These are phyloP conservation scores for Xylaria sp. DNA, from an alignment of 495 filamentous ascomycete species.

Conservation along the genomic window DNA sequence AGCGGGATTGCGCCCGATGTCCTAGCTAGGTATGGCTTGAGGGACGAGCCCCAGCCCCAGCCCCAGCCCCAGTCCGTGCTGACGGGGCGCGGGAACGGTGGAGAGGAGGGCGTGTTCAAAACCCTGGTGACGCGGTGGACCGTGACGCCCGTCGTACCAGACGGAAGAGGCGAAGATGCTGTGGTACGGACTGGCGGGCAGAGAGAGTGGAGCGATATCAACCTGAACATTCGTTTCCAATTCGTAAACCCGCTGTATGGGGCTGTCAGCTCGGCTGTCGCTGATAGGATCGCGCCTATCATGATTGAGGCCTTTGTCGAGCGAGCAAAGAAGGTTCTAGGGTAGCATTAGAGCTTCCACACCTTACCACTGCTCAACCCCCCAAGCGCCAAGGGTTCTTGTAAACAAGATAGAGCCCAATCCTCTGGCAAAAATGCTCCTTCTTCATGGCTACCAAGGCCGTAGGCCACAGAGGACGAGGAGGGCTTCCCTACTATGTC, in stretches of 20 bases:
- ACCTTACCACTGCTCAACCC: neutral
- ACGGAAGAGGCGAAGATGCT: constrained; percentile 36
- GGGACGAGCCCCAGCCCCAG: constrained; percentile 27
- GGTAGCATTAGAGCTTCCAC: constrained; percentile 14
- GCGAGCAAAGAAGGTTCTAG: constrained; percentile 60
- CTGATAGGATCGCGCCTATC: constrained; percentile 79
- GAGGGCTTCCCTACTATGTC: neutral
- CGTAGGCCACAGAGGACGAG: neutral
- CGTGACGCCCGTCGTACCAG: constrained; percentile 48
- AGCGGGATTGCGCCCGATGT: constrained; percentile 25
- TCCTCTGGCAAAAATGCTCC: neutral
- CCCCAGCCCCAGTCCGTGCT: neutral
- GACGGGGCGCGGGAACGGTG: neutral
- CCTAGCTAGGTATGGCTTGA: constrained; percentile 29
- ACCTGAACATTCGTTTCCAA: constrained; percentile 75
- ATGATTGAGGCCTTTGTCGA: constrained; percentile 96
- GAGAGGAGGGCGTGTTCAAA: constrained; percentile 68
- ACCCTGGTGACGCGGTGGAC: constrained; percentile 83
- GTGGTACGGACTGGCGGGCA: constrained; percentile 39
- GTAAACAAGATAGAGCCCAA: neutral
- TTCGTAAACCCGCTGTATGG: constrained; percentile 87
- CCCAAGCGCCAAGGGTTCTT: neutral
- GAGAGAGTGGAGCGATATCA: constrained; percentile 71
- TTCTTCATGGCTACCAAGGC: neutral
- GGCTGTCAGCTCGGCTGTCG: constrained; percentile 76